phyloP scores from a whole-genome alignment of 2,329 filamentous ascomycete genomes.

The Sporothrix phasma region DNA sequence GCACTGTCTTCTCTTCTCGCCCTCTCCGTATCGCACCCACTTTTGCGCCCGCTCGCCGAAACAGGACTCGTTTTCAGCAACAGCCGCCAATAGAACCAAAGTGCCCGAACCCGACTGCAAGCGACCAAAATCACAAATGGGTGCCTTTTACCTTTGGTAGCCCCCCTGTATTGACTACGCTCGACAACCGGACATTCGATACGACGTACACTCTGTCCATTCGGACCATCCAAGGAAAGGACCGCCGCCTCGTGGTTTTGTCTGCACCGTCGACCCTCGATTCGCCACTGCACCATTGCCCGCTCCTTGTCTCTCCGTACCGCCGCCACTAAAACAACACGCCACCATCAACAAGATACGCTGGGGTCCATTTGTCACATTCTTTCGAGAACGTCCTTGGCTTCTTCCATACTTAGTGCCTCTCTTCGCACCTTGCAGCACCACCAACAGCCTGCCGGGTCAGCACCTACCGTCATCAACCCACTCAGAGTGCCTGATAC shows the following conservation, averaged over 20 bases:
- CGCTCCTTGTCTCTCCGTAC: background rate
- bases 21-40: background rate
- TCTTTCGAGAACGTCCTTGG: slow-evolving; percentile 1
- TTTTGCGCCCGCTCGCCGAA: background rate
- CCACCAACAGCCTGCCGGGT: background rate
- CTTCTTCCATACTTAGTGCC: background rate
- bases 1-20: slow-evolving; percentile 1
- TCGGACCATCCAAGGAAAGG: background rate
- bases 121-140: slow-evolving; percentile 3
- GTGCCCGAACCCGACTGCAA: background rate
- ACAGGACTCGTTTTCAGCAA: background rate
- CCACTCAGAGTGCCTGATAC: background rate
- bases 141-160: background rate
- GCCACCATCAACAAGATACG: no score
- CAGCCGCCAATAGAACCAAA: no score
- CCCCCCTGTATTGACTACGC: no score
- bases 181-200: background rate
- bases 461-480: background rate
- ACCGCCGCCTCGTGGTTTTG: slow-evolving; percentile 1
- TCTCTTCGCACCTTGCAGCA: background rate
- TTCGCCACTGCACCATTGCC: background rate
- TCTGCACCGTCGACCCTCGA: background rate
- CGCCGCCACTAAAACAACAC: background rate
- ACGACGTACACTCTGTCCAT: background rate
- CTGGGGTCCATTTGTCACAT: slow-evolving; percentile 1